A percentile compares a stretch with the other conserved stretches of the same genome.
These are phyloP conservation scores for Quercus robur DNA, from an alignment of 306 rosid species.

Conservation along the genomic window DNA sequence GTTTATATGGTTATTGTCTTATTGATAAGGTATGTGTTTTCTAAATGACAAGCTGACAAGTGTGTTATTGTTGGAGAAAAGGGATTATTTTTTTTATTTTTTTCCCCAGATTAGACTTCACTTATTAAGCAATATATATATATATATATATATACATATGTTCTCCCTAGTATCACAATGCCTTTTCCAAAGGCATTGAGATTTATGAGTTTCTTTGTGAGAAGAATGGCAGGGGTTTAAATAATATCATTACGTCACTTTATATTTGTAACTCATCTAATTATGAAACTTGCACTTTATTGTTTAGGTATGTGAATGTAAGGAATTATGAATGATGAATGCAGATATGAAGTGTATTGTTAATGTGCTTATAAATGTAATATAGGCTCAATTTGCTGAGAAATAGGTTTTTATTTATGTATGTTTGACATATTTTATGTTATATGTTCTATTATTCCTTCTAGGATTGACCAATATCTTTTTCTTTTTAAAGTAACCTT, in stretches of 20 bases:
- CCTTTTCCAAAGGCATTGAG: not conserved
- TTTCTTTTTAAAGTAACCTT: not conserved
- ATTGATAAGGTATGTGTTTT: not conserved
- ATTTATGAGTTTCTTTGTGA: too few relatives aligned
- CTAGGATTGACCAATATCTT: not conserved
- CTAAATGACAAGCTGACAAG: not conserved
- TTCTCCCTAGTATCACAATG: not conserved
- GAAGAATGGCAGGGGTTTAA: too few relatives aligned
- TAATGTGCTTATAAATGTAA: not conserved
- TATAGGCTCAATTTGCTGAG: not conserved
- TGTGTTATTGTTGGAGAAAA: not conserved
- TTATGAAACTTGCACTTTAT: not conserved
- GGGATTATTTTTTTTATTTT: not conserved
- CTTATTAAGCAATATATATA: not conserved
- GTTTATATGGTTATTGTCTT: not conserved
- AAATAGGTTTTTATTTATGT: too few relatives aligned
- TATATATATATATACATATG: not conserved
- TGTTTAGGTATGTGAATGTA: not conserved
- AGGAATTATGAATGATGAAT: not conserved
- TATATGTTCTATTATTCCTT: conserved; percentile 4
- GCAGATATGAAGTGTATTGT: not conserved
- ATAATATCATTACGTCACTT: too few relatives aligned
- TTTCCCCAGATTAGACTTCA: not conserved
- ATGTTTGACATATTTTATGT: not conserved
- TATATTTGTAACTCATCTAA: too few relatives aligned